A percentile compares a stretch with the other conserved stretches of the same genome.
Evolutionary conservation across 306 rosid genomes (phyloP).

Genomic region (Lablab purpureus): DNA sequence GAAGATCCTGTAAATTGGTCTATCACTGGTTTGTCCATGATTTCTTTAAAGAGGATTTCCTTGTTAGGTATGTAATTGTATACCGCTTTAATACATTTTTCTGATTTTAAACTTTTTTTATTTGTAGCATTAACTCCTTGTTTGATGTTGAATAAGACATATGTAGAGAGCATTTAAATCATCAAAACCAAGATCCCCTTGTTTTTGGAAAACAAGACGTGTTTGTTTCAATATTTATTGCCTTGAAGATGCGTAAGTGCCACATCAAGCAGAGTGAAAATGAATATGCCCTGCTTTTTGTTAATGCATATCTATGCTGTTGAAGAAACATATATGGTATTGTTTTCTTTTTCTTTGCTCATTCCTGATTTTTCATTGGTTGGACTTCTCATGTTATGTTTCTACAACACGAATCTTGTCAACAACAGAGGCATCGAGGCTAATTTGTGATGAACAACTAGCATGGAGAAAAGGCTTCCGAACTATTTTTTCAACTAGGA

Average conservation of each 20-base stretch:
- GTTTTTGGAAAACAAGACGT: not conserved
- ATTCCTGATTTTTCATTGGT: not conserved
- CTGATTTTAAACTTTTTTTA: not conserved
- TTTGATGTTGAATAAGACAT: conserved; percentile 14
- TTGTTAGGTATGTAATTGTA: not conserved
- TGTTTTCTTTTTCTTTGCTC: not conserved
- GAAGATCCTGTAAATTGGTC: not conserved
- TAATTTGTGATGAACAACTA: conserved; percentile 3
- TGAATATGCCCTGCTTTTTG: not conserved
- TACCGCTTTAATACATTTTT: not conserved
- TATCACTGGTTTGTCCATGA: not conserved
- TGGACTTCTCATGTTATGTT: not conserved
- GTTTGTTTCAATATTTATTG: not conserved
- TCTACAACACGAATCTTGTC: conserved; percentile 12
- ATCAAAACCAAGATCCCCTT: conserved; percentile 1
- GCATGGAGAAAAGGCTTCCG: not conserved
- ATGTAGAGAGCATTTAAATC: not conserved
- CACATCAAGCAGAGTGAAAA: not conserved
- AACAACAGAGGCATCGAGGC: not conserved
- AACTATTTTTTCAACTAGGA: not conserved
- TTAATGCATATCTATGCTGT: not conserved
- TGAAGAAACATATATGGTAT: not conserved
- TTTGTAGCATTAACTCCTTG: not conserved
- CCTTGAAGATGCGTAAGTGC: not conserved
- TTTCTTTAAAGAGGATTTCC: not conserved